phyloP scores from a whole-genome alignment of 2,329 filamentous ascomycete species.

The Xylariales sp. region DNA sequence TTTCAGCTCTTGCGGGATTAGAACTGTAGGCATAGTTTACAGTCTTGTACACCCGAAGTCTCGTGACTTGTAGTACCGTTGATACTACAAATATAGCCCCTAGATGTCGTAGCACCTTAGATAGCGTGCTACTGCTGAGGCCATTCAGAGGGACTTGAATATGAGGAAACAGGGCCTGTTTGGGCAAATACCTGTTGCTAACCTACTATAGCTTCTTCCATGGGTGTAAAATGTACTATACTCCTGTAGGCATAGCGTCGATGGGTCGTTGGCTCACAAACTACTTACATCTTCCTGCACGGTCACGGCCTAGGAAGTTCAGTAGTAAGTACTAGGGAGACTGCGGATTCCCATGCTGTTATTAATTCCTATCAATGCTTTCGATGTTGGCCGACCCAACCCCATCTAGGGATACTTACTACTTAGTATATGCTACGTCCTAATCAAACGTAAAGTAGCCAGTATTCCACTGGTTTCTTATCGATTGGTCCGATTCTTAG shows the following conservation, averaged over 20 bases:
- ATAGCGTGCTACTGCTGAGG: neutral
- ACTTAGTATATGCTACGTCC: conserved; percentile 1
- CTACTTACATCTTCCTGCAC: conserved; percentile 25
- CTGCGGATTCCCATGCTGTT: conserved; percentile 17
- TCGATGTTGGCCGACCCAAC: neutral
- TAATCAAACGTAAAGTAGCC: conserved; percentile 2
- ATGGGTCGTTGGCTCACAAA: conserved; percentile 32
- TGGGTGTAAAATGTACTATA: conserved; percentile 11
- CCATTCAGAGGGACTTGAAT: neutral
- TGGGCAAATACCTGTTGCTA: conserved; percentile 7
- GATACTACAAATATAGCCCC: neutral
- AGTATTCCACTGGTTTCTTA: neutral
- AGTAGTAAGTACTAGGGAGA: too few species aligned
- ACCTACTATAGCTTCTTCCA: conserved; percentile 17
- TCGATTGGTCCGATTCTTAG: neutral
- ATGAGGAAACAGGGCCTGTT: neutral
- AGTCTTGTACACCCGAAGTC: conserved; percentile 1
- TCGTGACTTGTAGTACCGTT: conserved; percentile 18
- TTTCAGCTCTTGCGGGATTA: conserved; percentile 26
- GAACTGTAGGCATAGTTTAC: neutral
- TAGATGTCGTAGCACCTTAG: neutral
- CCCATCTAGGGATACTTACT: neutral
- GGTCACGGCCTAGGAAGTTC: neutral
- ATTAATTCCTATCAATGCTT: conserved; percentile 14
- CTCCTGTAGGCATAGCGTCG: conserved; percentile 22